phyloP scores from a whole-genome alignment of 495 filamentous ascomycete genomes.

The Hypomontagnella monticulosa region DNA sequence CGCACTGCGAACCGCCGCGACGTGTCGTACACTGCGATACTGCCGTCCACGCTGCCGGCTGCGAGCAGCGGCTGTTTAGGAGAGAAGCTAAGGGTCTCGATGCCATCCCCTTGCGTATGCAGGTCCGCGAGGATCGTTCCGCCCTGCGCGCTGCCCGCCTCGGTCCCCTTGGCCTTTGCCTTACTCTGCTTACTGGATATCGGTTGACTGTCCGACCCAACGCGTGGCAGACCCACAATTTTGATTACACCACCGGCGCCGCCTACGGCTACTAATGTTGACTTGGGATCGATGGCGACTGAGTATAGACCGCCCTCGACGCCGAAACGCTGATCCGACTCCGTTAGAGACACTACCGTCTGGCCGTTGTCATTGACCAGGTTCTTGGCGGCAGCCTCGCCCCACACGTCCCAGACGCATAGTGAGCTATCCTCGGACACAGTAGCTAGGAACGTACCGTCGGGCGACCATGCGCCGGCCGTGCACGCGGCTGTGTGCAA shows the following conservation, averaged over 20 bases:
- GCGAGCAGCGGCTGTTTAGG: constrained; percentile 80
- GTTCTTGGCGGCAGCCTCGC: constrained; percentile 78
- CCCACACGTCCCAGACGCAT: constrained; percentile 93
- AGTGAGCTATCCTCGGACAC: constrained; percentile 89
- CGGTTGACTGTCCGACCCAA: constrained; percentile 55
- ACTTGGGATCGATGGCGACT: constrained; percentile 80
- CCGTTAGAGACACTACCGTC: constrained; percentile 83
- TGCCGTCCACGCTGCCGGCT: constrained; percentile 89
- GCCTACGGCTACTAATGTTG: constrained; percentile 82
- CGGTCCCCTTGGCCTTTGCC: constrained; percentile 53
- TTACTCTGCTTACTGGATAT: constrained; percentile 45
- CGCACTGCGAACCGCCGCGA: constrained; percentile 84
- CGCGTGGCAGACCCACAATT: constrained; percentile 82
- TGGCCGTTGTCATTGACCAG: constrained; percentile 72
- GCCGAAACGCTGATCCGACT: constrained; percentile 84
- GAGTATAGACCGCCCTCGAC: constrained; percentile 92
- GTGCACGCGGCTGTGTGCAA: constrained; percentile 87
- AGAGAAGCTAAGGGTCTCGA: constrained; percentile 89
- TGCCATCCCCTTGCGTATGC: constrained; percentile 70
- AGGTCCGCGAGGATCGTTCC: constrained; percentile 79
- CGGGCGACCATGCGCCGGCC: constrained; percentile 88
- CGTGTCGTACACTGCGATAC: constrained; percentile 87
- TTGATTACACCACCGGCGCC: constrained; percentile 86
- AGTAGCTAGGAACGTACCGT: constrained; percentile 88
- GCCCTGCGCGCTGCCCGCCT: constrained; percentile 52